Percentiles rank a stretch among this genome's conserved stretches.
phyloP scores from a whole-genome alignment of 2,329 filamentous ascomycete genomes.

The Camillea tinctor region DNA sequence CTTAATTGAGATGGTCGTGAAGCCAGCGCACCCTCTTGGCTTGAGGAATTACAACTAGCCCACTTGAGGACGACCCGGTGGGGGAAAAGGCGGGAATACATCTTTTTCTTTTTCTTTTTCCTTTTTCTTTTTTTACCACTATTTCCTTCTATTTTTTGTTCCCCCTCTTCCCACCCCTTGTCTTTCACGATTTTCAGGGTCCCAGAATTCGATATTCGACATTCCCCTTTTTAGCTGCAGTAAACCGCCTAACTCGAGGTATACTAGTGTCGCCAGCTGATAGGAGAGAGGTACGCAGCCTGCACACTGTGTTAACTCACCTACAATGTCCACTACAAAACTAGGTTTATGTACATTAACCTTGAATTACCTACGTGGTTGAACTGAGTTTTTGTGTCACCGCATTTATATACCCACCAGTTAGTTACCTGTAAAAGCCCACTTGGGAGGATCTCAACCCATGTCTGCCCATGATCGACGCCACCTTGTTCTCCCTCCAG shows the following conservation, averaged over 20 bases:
- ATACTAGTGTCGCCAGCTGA: too few relatives aligned
- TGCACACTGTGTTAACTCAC: too few relatives aligned
- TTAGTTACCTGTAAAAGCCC: neutral
- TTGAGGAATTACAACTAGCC: neutral
- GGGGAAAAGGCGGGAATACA: neutral
- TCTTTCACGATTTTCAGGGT: neutral
- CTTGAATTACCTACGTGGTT: neutral
- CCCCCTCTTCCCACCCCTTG: neutral
- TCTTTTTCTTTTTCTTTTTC: neutral
- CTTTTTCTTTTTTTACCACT: neutral
- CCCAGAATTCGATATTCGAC: neutral
- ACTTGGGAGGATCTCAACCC: too few relatives aligned
- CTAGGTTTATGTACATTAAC: neutral
- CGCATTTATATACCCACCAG: neutral
- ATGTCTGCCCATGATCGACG: too few relatives aligned
- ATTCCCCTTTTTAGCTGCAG: neutral
- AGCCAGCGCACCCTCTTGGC: neutral
- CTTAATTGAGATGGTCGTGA: neutral
- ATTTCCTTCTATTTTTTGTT: neutral
- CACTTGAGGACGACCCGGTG: neutral
- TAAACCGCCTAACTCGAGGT: neutral
- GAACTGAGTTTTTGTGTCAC: neutral
- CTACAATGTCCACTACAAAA: too few relatives aligned
- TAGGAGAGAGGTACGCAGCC: too few relatives aligned
- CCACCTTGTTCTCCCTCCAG: neutral